Evolutionary conservation across 495 filamentous ascomycete genomes (phyloP), one percentile per base, ranked within the genome.

Genomic region (Aspergillus cavernicola): DNA sequence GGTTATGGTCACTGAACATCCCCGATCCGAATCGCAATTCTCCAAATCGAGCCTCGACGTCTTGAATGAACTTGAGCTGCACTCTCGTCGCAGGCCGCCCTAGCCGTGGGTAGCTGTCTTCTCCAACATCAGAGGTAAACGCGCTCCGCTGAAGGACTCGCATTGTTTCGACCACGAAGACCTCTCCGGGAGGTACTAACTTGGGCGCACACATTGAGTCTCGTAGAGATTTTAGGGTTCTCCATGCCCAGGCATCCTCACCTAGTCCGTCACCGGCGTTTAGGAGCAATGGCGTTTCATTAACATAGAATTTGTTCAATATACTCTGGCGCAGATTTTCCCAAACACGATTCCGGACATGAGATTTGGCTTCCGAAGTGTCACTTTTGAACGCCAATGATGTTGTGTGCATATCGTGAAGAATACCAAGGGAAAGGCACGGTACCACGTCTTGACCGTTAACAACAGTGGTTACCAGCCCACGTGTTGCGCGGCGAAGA

Each of bases 1-100:
- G 86, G 57, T 81, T 87, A 66, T 91, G 87, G 66, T 91, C 86
- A 47, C 79, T 75, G 69, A 91, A 71, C 85, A 89, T 88, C 28
- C 84, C 81, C 29, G 79, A 80, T 10, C 80, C 85, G 67, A 91
- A 89, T 41, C 76, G 72, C 50, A 90, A 70, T 65, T 90, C 86
- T 35, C 83, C 74, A 69, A 90, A 90, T 55, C 77, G 71, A 26
- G 71, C 70, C 59, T 88, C 85, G 50, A 86, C 83, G 61, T 88
- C 80, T 52, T 80, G 60, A 22, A 88, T 73, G 57, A 86, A 85
- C 55, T 78, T 79, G 45, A 88, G 60, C 52, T 88, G 85, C 39
- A 86, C 80, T 41, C 83, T 66, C 16, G 82, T 81, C 7, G 85
- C 85, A 15, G 81, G 82, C 47, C 80, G 66, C 8, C 83, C 87